Conservation (phyloP, 352 stramenopile species). For the Pilasporangium apinafurcum region DNA sequence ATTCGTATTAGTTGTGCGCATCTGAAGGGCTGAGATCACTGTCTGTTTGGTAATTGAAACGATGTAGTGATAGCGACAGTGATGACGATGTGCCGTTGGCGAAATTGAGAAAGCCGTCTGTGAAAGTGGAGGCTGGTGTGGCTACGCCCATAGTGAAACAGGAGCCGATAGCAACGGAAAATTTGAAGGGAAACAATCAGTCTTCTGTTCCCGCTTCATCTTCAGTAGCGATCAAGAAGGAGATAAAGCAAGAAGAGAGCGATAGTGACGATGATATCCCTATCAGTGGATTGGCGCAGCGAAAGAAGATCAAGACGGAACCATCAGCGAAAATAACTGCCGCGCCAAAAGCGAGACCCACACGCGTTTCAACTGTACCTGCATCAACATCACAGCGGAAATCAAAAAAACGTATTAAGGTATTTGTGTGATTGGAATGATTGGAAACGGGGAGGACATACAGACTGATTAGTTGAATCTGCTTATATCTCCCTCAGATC, state of each 20-base stretch:
- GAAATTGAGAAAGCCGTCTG: no score
- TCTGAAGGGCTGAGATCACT: no score
- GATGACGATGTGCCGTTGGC: constrained; percentile 77
- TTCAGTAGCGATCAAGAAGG: constrained; percentile 24
- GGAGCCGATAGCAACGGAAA: constrained; percentile 2
- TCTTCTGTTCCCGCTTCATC: no score
- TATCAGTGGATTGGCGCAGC: constrained; percentile 50
- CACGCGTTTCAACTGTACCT: neutral
- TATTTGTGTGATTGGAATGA: constrained; percentile 4
- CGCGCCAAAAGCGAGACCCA: constrained; percentile 13
- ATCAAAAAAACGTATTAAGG: constrained; percentile 67
- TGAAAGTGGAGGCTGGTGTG: no score
- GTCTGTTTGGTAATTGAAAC: no score
- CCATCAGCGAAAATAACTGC: neutral
- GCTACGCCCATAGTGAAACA: constrained; percentile 9
- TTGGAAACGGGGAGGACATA: neutral
- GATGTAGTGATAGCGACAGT: constrained; percentile 73
- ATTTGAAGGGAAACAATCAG: no score
- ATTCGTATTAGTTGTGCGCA: no score
- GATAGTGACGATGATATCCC: constrained; percentile 73
- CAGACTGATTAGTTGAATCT: neutral
- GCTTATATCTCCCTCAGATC: constrained; percentile 24
- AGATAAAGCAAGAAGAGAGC: constrained; percentile 15
- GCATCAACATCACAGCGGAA: constrained; percentile 11
- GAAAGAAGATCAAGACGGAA: constrained; percentile 62